Base-by-base conservation (phyloP, 371 early-diverging fungal species). In the Lichtheimia corymbifera region DNA sequence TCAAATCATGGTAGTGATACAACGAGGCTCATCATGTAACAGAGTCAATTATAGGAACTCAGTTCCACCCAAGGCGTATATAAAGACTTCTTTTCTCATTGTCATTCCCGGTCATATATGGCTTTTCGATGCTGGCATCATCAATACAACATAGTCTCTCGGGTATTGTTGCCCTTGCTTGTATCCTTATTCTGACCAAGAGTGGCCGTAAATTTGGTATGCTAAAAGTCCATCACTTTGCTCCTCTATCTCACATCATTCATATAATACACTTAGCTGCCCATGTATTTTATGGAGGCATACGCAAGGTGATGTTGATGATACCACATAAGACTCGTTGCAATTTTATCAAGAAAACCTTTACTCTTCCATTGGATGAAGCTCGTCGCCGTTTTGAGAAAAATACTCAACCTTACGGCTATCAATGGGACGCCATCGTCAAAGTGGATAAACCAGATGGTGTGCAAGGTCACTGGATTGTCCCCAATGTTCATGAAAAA, bases 401-500 rank as follows among this genome's bases (percentile, higher is more conserved):
- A 7, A 27, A 18, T 7, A 55, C 55, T 5, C 47, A 24, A 12
- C 55, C 59, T 17, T 64, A 55, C 30, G 64, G 64, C 2, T 64
- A 49, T 9, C 64, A 64, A 15, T 59, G 64, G 59, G 58, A 64
- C 20, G 59, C 45, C 43, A 44, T 64, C n/a, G 56, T 42, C 15
- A 64, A 55, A 41, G 28, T 28, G 7, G 50, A 44, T 14, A 52
- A 47, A 45, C 4, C 5, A 28, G 42, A 53, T 13, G 53, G 53
- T 12, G 43, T 35, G 51, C 35, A 22, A 9, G 73, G 73, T 20
- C 57, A 62, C 42, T 72, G 73, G 73, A 60, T 72, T 28, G 53
- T 55, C 6, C 53, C 22, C n/a, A 54, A 62, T 50, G 52, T 43
- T 9, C 25, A 22, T 18, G 40, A 55, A 30, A 25, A 64, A 3